These are phyloP conservation scores for Zasmidium citrigriseum DNA, from an alignment of 2,329 filamentous ascomycete genomes.

Conservation along the genomic window DNA sequence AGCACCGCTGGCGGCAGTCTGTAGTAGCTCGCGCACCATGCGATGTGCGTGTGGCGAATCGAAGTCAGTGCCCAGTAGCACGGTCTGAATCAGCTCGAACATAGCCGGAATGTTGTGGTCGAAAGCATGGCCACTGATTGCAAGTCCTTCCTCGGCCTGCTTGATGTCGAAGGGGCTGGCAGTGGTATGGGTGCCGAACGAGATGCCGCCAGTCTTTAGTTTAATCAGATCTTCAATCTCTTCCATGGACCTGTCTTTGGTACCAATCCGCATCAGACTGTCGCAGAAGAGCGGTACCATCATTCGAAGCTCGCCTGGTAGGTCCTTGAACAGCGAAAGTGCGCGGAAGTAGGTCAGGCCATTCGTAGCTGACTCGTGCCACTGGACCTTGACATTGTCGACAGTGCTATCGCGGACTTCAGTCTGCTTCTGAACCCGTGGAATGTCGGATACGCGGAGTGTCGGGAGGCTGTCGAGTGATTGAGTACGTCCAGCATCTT, in stretches of 20 bases:
- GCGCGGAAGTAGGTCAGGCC: constrained; percentile 95
- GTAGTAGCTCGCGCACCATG: constrained; percentile 82
- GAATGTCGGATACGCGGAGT: constrained; percentile 85
- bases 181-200: constrained; percentile 79
- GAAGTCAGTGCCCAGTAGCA: constrained; percentile 88
- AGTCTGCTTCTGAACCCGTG: constrained; percentile 73
- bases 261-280: constrained; percentile 89
- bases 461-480: constrained; percentile 87
- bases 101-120: constrained; percentile 89
- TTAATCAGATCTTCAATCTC: constrained; percentile 95
- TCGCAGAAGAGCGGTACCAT: constrained; percentile 90
- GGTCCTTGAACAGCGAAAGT: constrained; percentile 73
- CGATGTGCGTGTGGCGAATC: constrained; percentile 76
- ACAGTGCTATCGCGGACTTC: constrained; percentile 61
- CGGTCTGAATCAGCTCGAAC: constrained; percentile 78
- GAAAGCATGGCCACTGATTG: constrained; percentile 81
- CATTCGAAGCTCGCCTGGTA: constrained; percentile 81
- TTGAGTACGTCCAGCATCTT: constrained; percentile 75
- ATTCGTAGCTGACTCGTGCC: constrained; percentile 91
- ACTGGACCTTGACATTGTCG: constrained; percentile 72
- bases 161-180: constrained; percentile 73
- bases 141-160: constrained; percentile 75
- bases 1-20: constrained; percentile 83
- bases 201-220: constrained; percentile 89
- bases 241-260: constrained; percentile 84